Conservation (phyloP, 306 rosid species). For the Rubus idaeus region DNA sequence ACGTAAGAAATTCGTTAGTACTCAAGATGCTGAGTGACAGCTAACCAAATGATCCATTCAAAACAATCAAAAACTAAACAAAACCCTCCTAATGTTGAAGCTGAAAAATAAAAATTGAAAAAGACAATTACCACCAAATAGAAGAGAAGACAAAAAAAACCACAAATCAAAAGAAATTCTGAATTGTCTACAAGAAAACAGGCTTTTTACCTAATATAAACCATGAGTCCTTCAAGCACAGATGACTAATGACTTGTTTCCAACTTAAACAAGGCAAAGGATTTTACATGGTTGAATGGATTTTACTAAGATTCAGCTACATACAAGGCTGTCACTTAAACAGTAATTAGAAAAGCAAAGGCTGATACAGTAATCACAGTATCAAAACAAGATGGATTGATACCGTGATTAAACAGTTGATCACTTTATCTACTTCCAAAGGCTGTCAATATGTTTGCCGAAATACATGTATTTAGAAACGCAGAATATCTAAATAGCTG, state of each 20-base stretch:
- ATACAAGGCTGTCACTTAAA: not conserved
- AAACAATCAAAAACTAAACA: not conserved
- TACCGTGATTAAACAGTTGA: not conserved
- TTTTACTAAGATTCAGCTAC: not conserved
- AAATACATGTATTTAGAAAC: not conserved
- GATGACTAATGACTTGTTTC: not conserved
- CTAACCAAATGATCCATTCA: not conserved
- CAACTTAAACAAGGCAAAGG: not conserved
- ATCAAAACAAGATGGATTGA: not conserved
- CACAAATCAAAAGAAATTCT: not conserved
- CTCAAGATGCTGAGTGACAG: not conserved
- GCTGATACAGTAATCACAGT: no score
- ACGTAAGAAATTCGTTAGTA: not conserved
- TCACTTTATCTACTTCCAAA: not conserved
- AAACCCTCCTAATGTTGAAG: not conserved
- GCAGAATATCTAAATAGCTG: constrained; percentile 2
- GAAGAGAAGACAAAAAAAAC: not conserved
- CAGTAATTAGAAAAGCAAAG: no score
- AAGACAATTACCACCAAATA: not conserved
- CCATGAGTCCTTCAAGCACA: not conserved
- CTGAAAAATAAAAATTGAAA: not conserved
- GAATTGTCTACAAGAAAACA: not conserved
- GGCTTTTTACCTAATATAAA: not conserved
- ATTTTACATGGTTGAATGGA: not conserved
- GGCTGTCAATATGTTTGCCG: not conserved